Percentiles rank a stretch among this genome's conserved stretches.
Evolutionary conservation across 2,329 filamentous ascomycete species (phyloP).

Genomic region (Colletotrichum cuscutae): DNA sequence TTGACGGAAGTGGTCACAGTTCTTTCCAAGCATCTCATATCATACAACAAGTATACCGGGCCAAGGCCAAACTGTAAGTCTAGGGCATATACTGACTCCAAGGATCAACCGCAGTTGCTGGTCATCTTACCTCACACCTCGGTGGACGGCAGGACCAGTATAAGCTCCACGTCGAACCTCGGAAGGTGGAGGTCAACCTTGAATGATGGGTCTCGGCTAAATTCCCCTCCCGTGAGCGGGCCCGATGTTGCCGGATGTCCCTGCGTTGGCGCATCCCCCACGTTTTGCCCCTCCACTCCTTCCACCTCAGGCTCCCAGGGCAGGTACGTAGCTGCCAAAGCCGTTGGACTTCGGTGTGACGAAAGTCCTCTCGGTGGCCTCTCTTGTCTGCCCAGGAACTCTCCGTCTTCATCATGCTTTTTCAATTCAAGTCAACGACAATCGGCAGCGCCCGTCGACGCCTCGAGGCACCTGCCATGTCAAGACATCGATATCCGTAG

Average conservation of each 20-base stretch:
- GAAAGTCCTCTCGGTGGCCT: neutral
- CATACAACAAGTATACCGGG: no score
- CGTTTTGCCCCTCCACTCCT: neutral
- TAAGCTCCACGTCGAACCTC: neutral
- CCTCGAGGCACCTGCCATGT: neutral
- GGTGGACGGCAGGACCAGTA: neutral
- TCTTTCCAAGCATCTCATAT: no score
- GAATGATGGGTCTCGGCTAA: neutral
- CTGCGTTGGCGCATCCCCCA: neutral
- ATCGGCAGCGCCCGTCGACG: neutral
- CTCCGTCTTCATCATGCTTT: neutral
- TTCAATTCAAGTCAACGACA: neutral
- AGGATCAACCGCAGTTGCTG: no score
- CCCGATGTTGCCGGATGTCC: neutral
- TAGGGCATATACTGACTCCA: rapidly evolving
- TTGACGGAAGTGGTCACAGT: no score
- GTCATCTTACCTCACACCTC: neutral
- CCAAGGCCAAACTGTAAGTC: no score
- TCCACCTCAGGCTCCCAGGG: neutral
- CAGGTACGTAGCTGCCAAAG: neutral
- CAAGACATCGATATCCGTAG: no score
- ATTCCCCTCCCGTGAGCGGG: neutral
- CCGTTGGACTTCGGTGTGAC: neutral
- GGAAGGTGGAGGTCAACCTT: neutral
- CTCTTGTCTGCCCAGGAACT: neutral